A percentile compares a stretch with the other conserved stretches of the same genome.
Evolutionary conservation across 2,329 filamentous ascomycete species (phyloP).

Genomic region (Fusarium begoniae): DNA sequence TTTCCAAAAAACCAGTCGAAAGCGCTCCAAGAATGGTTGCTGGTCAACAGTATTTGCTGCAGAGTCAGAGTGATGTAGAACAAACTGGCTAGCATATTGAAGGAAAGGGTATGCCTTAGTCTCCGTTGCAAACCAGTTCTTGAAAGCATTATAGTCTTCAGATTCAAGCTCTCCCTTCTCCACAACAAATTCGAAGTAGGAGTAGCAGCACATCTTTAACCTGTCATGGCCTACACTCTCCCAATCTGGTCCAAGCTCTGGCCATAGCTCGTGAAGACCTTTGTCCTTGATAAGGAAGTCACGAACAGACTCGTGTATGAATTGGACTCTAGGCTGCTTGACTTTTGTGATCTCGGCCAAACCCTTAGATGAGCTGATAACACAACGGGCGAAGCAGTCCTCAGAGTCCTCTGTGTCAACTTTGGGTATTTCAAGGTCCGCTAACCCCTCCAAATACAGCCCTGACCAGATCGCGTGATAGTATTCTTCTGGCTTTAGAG

Average conservation of each 20-base stretch:
- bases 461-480: constrained; percentile 45
- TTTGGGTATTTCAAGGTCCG: not conserved
- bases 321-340: constrained; percentile 53
- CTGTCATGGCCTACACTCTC: not conserved
- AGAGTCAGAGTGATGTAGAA: constrained; percentile 17
- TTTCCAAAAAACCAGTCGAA: not conserved
- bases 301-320: constrained; percentile 62
- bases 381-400: constrained; percentile 36
- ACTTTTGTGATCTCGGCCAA: constrained; percentile 54
- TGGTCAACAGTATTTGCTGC: not conserved
- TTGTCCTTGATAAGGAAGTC: constrained; percentile 56
- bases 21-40: not conserved
- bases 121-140: too few relatives aligned
- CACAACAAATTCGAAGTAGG: not conserved
- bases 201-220: not conserved
- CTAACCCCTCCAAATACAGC: accelerated
- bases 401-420: constrained; percentile 22
- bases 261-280: constrained; percentile 39
- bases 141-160: too few relatives aligned
- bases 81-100: not conserved
- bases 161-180: not conserved
- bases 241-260: not conserved
- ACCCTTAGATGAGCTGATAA: constrained; percentile 59
- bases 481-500: constrained; percentile 55
- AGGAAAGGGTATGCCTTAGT: not conserved